Base-by-base conservation (phyloP, 768 basidiomycete genomes). In the Naganishia vishniacii region DNA sequence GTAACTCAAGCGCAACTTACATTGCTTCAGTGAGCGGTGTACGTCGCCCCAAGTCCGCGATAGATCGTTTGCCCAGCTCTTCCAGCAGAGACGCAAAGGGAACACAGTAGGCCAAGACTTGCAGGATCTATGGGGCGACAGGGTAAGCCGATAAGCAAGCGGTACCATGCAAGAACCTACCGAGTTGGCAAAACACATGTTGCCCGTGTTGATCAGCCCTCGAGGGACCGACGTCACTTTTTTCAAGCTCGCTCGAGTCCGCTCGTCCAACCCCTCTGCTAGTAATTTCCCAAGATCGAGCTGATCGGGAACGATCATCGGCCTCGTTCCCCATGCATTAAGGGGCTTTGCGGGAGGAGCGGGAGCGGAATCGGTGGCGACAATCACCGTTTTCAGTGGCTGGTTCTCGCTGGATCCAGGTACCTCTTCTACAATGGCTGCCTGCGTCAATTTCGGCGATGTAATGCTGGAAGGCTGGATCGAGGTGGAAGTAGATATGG, bases 161-260 rank as follows among this genome's bases (percentile, higher is more conserved):
- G 18, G 65, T 20, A 23, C 7, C 28, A 45, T 16, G 15, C 0
- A 8, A 4, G 6, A 34, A 68, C 78, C 66, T 51, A 79, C 88
- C 0, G 91, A 85, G 71, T 97, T 99, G 29, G 92, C 92, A 73
- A 97, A 99, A 75, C 94, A 99, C 86, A 97, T 86, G 78, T 99
- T 99, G 0, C 94, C 93, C 2, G 84, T 87, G 77, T 99, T 99
- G 69, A 98, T 81, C 51, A 99, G 79, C 4, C 94, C 94, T 15
- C 93, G 63, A 18, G 75, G 74, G 3, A 77, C 53, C 9, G 67
- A 70, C 8, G 61, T 26, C 18, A 62, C 51, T 47, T 61, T 53
- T 23, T 61, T 29, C 41, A 51, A 32, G 20, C 53, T 46, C 28
- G 53, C 42, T 18, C 42, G 32, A 0, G 42, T 40, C 18, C 31